Base-by-base conservation (phyloP, 768 basidiomycete species). In the Cubamyces lactineus region DNA sequence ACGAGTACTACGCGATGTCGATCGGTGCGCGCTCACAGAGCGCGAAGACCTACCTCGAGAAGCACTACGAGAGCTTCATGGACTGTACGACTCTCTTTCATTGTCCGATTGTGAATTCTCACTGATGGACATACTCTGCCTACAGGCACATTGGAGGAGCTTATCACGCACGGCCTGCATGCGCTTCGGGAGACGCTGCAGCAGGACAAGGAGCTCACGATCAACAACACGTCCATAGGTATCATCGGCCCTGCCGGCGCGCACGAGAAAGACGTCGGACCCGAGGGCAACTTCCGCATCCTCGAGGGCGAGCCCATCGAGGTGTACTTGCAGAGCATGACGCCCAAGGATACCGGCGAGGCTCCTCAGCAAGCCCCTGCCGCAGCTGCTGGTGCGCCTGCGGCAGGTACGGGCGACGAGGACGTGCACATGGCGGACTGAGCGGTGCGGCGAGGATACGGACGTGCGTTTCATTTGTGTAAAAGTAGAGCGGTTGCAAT, bases 1-100 rank as follows among this genome's bases (percentile, higher is more conserved):
- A 96, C 73, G 96, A 98, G 75, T 99, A 98, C 77, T 94, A 87
- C 73, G 97, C 97, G 50, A 96, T 98, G 86, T 96, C 95, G 42
- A 99, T 99, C 75, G 97, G 97, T 53, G 96, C 96, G 15, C 86
- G 97, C 53, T 95, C 92, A 76, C 97, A 99, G 77, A 96, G 94
- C 68, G 96, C 97, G 52, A 98, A 98, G 78, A 99, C 97, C 13
- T 99, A 98, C 75, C 81, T 99, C 40, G 97, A 99, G 80, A 93
- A 91, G 75, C 87, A 98, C 71, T 97, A 87, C 70, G 89, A 92
- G 74, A 84, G 81, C 69, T 99, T 98, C 72, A 81, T 82, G 5
- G 87, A 94, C 73, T 88, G 95, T 97, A 66, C 67, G 92, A 30
- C 63, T 49, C 28, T 55, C 41, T 55, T 50, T 21, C 16, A 59